These are phyloP conservation scores for Penicillium frequentans DNA, from an alignment of 2,329 filamentous ascomycete species.

Conservation along the genomic window DNA sequence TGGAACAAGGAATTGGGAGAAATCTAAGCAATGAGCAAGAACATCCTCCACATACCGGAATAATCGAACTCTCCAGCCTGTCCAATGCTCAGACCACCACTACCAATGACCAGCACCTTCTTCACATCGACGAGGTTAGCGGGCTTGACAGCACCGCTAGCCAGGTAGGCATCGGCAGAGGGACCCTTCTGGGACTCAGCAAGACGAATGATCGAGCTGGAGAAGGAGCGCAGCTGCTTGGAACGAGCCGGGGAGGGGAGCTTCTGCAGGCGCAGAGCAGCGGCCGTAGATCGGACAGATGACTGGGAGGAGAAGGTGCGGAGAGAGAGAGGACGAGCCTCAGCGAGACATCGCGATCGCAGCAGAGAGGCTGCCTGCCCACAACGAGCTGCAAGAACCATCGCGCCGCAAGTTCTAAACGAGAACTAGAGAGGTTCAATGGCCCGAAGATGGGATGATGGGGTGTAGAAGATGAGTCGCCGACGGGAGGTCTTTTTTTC, in stretches of 20 bases:
- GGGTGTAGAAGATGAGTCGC: constrained; percentile 21
- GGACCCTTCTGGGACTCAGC: constrained; percentile 66
- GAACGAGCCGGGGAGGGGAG: constrained; percentile 38
- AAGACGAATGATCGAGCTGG: constrained; percentile 39
- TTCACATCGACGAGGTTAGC: constrained; percentile 82
- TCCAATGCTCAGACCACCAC: constrained; percentile 92
- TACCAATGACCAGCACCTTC: constrained; percentile 95
- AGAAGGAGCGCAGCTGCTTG: constrained; percentile 46
- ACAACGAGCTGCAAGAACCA: constrained; percentile 48
- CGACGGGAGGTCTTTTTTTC: constrained; percentile 26
- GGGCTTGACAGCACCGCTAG: constrained; percentile 81
- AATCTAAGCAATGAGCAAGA: neutral
- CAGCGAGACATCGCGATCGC: constrained; percentile 43
- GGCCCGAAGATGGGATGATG: constrained; percentile 16
- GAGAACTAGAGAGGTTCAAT: constrained; percentile 21
- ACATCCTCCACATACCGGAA: constrained; percentile 65
- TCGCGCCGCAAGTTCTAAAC: constrained; percentile 36
- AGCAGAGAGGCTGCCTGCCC: constrained; percentile 44
- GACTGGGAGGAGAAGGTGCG: constrained; percentile 41
- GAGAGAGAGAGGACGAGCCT: constrained; percentile 36
- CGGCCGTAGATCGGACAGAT: constrained; percentile 31
- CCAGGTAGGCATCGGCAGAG: constrained; percentile 81
- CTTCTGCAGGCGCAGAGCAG: constrained; percentile 39
- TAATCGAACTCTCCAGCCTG: constrained; percentile 99
- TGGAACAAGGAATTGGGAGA: neutral